Base-by-base conservation (phyloP, 495 filamentous ascomycete species). In the Penicillium crystallinum region DNA sequence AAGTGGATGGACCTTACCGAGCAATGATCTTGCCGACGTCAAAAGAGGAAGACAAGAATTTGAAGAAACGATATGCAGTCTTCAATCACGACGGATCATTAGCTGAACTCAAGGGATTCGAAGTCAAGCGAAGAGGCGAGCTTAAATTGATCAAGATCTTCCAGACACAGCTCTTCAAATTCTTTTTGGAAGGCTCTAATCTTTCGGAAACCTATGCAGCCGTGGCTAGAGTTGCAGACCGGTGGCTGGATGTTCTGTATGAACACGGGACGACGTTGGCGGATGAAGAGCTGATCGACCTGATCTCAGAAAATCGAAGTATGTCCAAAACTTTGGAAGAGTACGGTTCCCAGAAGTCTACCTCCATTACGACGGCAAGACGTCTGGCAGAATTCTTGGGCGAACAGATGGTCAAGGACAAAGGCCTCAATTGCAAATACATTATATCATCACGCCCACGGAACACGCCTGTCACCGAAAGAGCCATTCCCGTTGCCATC, bases 111-210 rank as follows among this genome's bases (percentile, higher is more conserved):
- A 99, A 99, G 66, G 93, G 93, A 9, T 99, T 99, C 58, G 93
- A 99, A 59, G 83, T 99, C 56, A 99, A 99, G 77, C 86, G 93
- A 61, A 81, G 93, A 83, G 93, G 93, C 75, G 93, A 99, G 73
- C 74, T 99, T 55, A 97, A 97, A 74, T 81, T 99, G 56, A 99
- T 99, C 81, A 99, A 99, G 70, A 99, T 96, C 59, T 99, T 99
- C 71, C 93, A 99, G 70, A 87, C 89, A 30, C 93, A 97, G 63
- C 95, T 99, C 62, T 99, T 99, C 83, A 95, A 93, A 64, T 97
- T 97, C 74, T 99, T 99, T 72, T 71, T 99, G 5, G 92, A 97
- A 66, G 93, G 93, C 2, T 77, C 77, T 21, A 95, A 88, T 2
- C 71, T 99, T 45, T 71, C 79, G 2, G 92, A 97, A 67, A 96